phyloP scores from a whole-genome alignment of 768 basidiomycete genomes.

The Naematelia aurantialba region DNA sequence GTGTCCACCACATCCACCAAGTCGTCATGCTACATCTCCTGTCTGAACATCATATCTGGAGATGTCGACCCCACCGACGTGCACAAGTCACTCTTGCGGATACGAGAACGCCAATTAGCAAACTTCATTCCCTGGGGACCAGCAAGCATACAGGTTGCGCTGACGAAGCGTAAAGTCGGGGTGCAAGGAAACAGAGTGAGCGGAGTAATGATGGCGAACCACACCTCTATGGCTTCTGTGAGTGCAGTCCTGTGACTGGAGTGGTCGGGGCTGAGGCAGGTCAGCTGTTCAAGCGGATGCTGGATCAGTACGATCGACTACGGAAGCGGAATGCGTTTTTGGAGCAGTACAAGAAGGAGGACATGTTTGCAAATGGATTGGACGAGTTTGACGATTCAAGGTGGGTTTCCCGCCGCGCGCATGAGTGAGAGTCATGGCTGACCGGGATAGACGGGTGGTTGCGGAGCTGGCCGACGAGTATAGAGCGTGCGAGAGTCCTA shows the following conservation, averaged over 20 bases:
- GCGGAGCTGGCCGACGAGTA: slow-evolving; percentile 60
- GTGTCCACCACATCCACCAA: slow-evolving; percentile 65
- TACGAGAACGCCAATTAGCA: slow-evolving; percentile 91
- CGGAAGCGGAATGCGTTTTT: slow-evolving; percentile 86
- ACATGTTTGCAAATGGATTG: slow-evolving; percentile 85
- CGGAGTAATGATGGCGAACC: slow-evolving; percentile 97
- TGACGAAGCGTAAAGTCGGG: slow-evolving; percentile 78
- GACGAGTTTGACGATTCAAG: slow-evolving; percentile 98
- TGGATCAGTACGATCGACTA: slow-evolving; percentile 88
- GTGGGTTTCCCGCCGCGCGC: slow-evolving; percentile 51
- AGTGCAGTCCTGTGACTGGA: slow-evolving; percentile 42
- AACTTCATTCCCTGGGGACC: slow-evolving; percentile 99
- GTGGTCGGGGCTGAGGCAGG: not conserved
- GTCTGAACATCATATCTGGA: slow-evolving; percentile 96
- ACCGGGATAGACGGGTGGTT: slow-evolving; percentile 20
- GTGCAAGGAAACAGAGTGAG: slow-evolving; percentile 87
- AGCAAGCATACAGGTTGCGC: slow-evolving; percentile 93
- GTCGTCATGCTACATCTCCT: slow-evolving; percentile 81
- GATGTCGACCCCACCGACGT: slow-evolving; percentile 98
- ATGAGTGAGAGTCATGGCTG: not conserved
- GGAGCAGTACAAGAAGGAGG: slow-evolving; percentile 96
- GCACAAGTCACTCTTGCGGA: slow-evolving; percentile 93
- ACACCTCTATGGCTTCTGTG: slow-evolving; percentile 96
- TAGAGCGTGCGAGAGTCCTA: slow-evolving; percentile 89
- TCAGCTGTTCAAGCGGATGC: slow-evolving; percentile 90